Evolutionary conservation across 306 rosid genomes (phyloP), one percentile per base, ranked within the genome.

Genomic region (Canavalia ensiformis): DNA sequence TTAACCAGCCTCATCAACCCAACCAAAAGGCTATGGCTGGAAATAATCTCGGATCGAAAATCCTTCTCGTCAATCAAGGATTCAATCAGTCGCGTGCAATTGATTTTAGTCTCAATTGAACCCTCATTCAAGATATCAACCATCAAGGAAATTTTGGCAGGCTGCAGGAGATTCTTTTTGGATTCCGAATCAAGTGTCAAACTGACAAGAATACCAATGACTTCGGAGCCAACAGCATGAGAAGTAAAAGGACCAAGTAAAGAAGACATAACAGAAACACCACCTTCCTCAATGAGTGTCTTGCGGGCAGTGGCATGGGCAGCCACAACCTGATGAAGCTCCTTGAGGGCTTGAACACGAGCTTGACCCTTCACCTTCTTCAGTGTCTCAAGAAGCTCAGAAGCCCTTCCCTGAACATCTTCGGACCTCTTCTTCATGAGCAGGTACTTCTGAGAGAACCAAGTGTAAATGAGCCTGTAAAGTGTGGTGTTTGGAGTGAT

Each of bases 341-440:
- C 97, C 91, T 92, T 92, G 56, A 92, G 88, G 35, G 97, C 88
- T 55, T 87, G 91, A 77, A 92, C 94, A 2, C 97, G 81, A 55
- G 97, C 92, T 41, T 90, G 92, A 59, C 97, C 91, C 86, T 92
- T 92, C 8, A 87, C 97, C 85, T 88, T 88, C 86, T 88, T 90
- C 35, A 92, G 87, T 0, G 88, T 88, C 83, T 90, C 92, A 8
- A 92, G 82, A 71, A 90, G 94, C 46, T 92, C 97, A 0, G 88
- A 88, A 8, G 88, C 91, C 82, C 92, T 84, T 46, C 97, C 97
- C 52, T 91, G 93, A 62, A 91, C 96, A 72, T 91, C 96, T 56
- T 91, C 96, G 0, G 96, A 89, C 80, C 88, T 83, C 86, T 91
- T 91, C 92, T 86, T 91, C 93, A 89, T 89, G 3, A 84, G 85